These are phyloP conservation scores for Castanopsis chinensis DNA, from an alignment of 306 rosid species.

Conservation along the genomic window DNA sequence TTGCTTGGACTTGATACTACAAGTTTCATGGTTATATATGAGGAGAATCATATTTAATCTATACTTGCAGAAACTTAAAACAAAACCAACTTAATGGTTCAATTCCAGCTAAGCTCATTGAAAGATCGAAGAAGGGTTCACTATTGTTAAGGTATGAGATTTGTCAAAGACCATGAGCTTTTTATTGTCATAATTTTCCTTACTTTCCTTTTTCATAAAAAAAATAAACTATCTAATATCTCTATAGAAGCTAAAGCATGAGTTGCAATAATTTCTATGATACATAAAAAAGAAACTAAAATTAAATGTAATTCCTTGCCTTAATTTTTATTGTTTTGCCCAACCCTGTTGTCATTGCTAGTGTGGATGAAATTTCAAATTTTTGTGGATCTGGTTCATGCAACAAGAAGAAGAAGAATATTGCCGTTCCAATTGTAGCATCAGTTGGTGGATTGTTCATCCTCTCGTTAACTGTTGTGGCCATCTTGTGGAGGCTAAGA, in stretches of 20 bases:
- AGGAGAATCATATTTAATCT: constrained; percentile 6
- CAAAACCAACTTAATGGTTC: constrained; percentile 39
- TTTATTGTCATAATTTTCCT: too few relatives aligned
- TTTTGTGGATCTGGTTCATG: constrained; percentile 34
- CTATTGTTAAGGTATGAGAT: constrained; percentile 44
- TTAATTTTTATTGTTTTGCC: too few relatives aligned
- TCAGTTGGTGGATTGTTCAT: constrained; percentile 38
- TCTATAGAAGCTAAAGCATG: too few relatives aligned
- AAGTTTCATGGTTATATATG: neutral
- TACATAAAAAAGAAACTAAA: too few relatives aligned
- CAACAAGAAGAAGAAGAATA: constrained; percentile 9
- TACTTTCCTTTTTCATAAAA: too few relatives aligned
- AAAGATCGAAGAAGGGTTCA: constrained; percentile 31
- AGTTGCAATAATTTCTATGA: too few relatives aligned
- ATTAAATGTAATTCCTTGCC: too few relatives aligned
- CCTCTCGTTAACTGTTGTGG: constrained; percentile 17
- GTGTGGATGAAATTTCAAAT: constrained; percentile 36
- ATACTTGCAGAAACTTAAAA: constrained; percentile 45
- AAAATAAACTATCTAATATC: too few relatives aligned
- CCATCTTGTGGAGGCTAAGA: constrained; percentile 18
- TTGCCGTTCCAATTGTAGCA: constrained; percentile 36
- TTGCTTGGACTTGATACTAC: neutral
- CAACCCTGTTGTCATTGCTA: constrained; percentile 3
- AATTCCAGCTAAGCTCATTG: constrained; percentile 40
- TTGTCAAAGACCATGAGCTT: neutral